These are phyloP conservation scores for Pythium guiyangense DNA, from an alignment of 352 stramenopile genomes.

Conservation along the genomic window DNA sequence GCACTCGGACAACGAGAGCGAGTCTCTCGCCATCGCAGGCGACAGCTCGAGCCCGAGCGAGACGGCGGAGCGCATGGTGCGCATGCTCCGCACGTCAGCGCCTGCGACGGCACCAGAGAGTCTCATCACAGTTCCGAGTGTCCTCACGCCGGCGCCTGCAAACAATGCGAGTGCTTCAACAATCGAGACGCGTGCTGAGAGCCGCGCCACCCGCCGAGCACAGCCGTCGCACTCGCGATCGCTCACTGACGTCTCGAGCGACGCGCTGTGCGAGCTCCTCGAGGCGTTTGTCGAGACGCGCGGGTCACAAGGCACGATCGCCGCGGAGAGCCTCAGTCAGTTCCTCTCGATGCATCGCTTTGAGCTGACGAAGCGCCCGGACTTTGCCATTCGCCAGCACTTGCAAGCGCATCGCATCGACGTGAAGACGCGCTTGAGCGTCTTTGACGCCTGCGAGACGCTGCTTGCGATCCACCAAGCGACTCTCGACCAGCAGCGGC, in stretches of 20 bases:
- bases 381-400: constrained; percentile 28
- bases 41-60: background rate
- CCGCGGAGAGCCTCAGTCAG: constrained; percentile 29
- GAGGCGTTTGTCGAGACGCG: constrained; percentile 32
- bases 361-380: constrained; percentile 19
- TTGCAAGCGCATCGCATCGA: constrained; percentile 25
- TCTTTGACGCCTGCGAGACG: constrained; percentile 22
- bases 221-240: constrained; percentile 11
- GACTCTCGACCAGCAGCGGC: too few relatives aligned
- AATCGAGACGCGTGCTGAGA: background rate
- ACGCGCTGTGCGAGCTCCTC: constrained; percentile 29
- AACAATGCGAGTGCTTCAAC: background rate
- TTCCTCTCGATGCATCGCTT: constrained; percentile 34
- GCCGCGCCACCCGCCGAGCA: background rate
- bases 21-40: background rate
- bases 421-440: constrained; percentile 19
- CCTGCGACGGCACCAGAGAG: too few relatives aligned
- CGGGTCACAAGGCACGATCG: constrained; percentile 30
- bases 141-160: background rate
- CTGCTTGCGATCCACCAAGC: constrained; percentile 12
- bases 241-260: constrained; percentile 9
- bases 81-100: constrained; percentile 1
- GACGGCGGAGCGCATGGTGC: constrained; percentile 1
- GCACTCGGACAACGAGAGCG: constrained; percentile 2
- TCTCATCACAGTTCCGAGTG: constrained; percentile 11